Base-by-base conservation (phyloP, 345 rosid genomes). In the Lumnitzera littorea region DNA sequence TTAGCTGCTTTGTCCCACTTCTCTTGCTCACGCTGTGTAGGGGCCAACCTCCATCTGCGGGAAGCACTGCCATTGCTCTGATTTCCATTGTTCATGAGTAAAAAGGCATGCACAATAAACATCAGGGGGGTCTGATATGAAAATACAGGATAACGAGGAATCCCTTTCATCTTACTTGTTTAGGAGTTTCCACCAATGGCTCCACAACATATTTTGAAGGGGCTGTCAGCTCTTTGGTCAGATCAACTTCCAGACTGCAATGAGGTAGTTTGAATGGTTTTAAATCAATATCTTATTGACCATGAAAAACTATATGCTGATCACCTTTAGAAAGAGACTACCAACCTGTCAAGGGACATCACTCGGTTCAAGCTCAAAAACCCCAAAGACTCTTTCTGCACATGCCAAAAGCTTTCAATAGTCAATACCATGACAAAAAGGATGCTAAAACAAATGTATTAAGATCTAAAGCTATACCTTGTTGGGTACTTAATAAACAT, bases 1-100 rank as follows among this genome's bases (percentile, higher is more conserved):
- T 85, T 89, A n/a, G 80, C 67, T 16, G 96, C 96, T 85, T 61
- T 84, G 67, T 89, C 98, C 98, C 98, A 92, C 73, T 89, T 92
- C 16, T 84, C 89, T 70, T 85, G 94, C 74, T 92, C 96, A 10
- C 89, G 91, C 15, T 86, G 88, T 12, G 96, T 89, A 43, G 98
- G 96, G 15, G 67, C 89, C 50, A 72, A 57, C 65, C 70, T 84
- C 98, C 98, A 87, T 70, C 70, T 89, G 7, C 58, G 73, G 2
- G 75, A 56, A 43, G 50, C 41, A 24, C 46, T 58, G 43, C 61
- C 64, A 6, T 67, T 70, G 12, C 56, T 79, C 87, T 83, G 74
- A 12, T 60, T 24, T 12, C 48, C 48, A 24, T 17, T 36, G 29
- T 27, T 25, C 60, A 20, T 47, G 12, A 2, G 41, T 24, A 11